phyloP scores from a whole-genome alignment of 495 filamentous ascomycete genomes.

The Podospora didyma region DNA sequence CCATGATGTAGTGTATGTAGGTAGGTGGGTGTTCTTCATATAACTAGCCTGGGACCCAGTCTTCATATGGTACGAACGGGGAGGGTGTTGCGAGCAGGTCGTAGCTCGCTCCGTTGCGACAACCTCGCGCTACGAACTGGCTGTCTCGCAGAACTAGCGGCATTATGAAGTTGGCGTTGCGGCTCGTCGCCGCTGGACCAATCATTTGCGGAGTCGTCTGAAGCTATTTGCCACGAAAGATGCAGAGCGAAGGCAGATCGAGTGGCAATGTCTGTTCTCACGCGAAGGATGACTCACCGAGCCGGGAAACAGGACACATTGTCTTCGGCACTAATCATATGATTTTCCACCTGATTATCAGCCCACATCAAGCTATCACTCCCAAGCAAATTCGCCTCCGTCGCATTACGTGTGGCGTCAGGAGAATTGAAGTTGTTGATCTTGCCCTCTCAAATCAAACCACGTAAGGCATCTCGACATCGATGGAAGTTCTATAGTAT shows the following conservation, averaged over 20 bases:
- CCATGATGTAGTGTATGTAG: constrained; percentile 8
- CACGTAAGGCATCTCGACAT: neutral
- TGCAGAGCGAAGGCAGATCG: too few relatives aligned
- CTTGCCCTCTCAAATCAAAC: constrained; percentile 1
- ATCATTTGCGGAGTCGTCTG: too few relatives aligned
- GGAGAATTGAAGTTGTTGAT: neutral
- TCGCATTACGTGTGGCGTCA: neutral
- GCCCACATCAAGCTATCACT: neutral
- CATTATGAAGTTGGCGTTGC: too few relatives aligned
- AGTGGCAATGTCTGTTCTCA: too few relatives aligned
- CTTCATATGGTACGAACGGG: neutral
- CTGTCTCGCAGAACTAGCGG: too few relatives aligned
- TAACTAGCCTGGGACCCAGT: constrained; percentile 11
- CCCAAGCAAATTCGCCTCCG: constrained; percentile 7
- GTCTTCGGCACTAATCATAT: neutral
- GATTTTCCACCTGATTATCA: neutral
- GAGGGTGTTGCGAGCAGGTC: neutral
- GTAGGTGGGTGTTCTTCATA: constrained; percentile 9
- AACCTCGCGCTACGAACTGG: too few relatives aligned
- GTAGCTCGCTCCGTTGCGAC: too few relatives aligned
- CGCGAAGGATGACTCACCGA: too few relatives aligned
- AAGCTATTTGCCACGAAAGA: too few relatives aligned
- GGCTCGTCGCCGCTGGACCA: too few relatives aligned
- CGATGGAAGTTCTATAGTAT: neutral
- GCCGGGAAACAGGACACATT: too few relatives aligned